Evolutionary conservation across 805 yeast species (phyloP).

Genomic region (Lipomyces starkeyi): DNA sequence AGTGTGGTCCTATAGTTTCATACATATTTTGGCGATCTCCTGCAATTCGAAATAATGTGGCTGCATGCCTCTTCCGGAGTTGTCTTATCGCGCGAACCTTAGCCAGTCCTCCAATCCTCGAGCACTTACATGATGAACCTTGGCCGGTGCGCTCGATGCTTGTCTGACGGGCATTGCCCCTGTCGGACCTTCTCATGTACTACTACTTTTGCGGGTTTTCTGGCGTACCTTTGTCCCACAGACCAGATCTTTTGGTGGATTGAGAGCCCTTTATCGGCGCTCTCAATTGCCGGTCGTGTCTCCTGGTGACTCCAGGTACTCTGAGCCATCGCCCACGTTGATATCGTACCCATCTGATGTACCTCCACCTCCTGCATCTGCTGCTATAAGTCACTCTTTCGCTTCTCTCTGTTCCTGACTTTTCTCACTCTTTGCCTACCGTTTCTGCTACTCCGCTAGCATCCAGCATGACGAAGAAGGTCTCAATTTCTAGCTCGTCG

Average conservation of each 20-base stretch:
- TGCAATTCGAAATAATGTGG: background rate
- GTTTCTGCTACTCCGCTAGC: background rate
- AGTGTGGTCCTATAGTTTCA: background rate
- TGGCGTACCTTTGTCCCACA: background rate
- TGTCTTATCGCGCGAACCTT: background rate
- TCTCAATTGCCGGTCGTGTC: background rate
- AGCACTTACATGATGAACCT: background rate
- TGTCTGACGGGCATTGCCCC: background rate
- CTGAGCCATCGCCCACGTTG: background rate
- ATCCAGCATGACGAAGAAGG: background rate
- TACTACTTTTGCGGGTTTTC: background rate
- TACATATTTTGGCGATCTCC: background rate
- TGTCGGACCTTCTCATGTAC: background rate
- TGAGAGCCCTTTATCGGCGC: background rate
- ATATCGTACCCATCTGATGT: background rate
- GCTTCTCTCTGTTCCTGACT: background rate
- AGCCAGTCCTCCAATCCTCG: background rate
- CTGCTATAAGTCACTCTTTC: background rate
- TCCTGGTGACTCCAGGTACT: conserved; percentile 3
- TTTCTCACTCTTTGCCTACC: background rate
- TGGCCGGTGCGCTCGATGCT: background rate
- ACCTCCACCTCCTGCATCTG: background rate
- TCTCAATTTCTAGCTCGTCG: background rate
- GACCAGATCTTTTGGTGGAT: background rate
- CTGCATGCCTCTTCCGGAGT: background rate